Evolutionary conservation across 257 asterid species (phyloP).

Genomic region (Rubia yunnanensis): DNA sequence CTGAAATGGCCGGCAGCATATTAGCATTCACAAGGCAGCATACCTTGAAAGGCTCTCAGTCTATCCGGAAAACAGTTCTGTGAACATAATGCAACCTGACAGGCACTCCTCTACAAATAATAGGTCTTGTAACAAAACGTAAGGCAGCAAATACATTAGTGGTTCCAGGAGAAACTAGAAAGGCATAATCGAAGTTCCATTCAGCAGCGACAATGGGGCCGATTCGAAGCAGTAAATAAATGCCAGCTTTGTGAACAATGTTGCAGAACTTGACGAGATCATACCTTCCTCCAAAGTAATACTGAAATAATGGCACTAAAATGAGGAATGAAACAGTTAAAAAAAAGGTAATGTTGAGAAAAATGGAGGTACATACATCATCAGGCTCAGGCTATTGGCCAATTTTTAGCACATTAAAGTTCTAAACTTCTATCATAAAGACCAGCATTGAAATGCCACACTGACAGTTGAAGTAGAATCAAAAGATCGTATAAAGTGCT

Average conservation of each 20-base stretch:
- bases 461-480: no score
- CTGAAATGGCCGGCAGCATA: constrained; percentile 39
- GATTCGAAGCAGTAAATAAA: constrained; percentile 79
- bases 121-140: not conserved
- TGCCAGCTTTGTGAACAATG: constrained; percentile 63
- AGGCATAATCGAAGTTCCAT: constrained; percentile 78
- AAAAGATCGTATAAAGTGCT: no score
- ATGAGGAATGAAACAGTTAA: constrained; percentile 35
- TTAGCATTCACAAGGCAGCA: constrained; percentile 7
- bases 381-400: constrained; percentile 80
- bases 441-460: no score
- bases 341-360: not conserved
- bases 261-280: constrained; percentile 76
- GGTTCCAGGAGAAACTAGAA: no score
- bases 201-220: constrained; percentile 96
- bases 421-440: no score
- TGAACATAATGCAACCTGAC: constrained; percentile 93
- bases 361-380: constrained; percentile 23
- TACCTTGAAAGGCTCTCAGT: constrained; percentile 78
- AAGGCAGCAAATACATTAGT: no score
- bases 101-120: constrained; percentile 65
- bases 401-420: no score
- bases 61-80: constrained; percentile 84
- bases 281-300: constrained; percentile 87
- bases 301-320: constrained; percentile 25